These are phyloP conservation scores for Magnusiomyces clavatus DNA, from an alignment of 1,139 yeast species.

Conservation along the genomic window DNA sequence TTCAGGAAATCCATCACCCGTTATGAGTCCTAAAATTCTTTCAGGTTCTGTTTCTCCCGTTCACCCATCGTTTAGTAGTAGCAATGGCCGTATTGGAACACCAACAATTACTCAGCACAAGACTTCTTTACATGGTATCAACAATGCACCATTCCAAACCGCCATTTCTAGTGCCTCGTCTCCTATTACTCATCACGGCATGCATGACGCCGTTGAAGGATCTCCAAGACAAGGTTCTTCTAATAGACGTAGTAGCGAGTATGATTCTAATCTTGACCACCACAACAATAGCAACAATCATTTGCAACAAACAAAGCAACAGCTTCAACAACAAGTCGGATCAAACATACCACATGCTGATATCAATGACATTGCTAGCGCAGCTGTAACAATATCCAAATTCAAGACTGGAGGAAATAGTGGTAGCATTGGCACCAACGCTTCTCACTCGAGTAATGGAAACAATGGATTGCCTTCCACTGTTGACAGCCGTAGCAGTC, in stretches of 20 bases:
- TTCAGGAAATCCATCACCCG: background rate
- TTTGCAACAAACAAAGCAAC: background rate
- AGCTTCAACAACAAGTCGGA: background rate
- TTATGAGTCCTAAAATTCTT: background rate
- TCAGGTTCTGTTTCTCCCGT: conserved; percentile 4
- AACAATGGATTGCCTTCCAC: too few relatives aligned
- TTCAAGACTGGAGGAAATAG: too few relatives aligned
- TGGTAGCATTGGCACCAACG: too few relatives aligned
- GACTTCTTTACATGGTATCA: conserved; percentile 2
- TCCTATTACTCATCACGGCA: too few relatives aligned
- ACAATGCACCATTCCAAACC: background rate
- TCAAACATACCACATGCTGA: too few relatives aligned
- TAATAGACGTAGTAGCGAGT: background rate
- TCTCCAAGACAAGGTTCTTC: background rate
- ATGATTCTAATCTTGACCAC: too few relatives aligned
- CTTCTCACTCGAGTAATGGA: too few relatives aligned
- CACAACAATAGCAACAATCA: background rate
- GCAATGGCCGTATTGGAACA: background rate
- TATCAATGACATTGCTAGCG: too few relatives aligned
- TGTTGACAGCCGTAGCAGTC: too few relatives aligned
- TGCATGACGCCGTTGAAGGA: background rate
- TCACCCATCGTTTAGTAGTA: background rate
- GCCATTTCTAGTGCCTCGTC: too few relatives aligned
- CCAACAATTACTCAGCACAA: conserved; percentile 4
- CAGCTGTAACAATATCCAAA: too few relatives aligned